These are phyloP conservation scores for Russula lepida DNA, from an alignment of 768 basidiomycete species.

Conservation along the genomic window DNA sequence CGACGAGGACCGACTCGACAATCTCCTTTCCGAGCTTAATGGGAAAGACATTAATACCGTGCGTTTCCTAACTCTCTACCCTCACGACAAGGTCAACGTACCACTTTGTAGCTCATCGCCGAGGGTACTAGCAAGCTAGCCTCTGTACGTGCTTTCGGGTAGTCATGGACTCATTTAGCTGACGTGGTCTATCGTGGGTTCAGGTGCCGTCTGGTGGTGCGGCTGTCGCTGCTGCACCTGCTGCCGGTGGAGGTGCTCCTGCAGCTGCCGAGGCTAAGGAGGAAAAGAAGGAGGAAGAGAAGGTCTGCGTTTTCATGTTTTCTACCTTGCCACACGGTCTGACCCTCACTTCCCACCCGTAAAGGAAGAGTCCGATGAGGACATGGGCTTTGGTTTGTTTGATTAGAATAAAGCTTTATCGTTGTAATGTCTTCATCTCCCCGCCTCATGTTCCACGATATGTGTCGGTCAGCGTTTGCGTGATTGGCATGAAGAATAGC, in stretches of 20 bases:
- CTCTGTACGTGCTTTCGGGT: constrained; percentile 52
- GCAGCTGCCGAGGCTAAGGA: constrained; percentile 71
- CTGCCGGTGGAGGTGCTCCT: constrained; percentile 48
- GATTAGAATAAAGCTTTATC: constrained; percentile 47
- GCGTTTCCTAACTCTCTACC: constrained; percentile 23
- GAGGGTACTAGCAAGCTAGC: constrained; percentile 91
- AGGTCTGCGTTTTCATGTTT: constrained; percentile 40
- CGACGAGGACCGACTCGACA: constrained; percentile 71
- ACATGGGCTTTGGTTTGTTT: constrained; percentile 99
- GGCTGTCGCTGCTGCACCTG: constrained; percentile 48
- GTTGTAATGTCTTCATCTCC: not conserved
- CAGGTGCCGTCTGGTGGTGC: constrained; percentile 91
- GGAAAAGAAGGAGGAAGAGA: constrained; percentile 81
- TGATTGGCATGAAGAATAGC: not conserved
- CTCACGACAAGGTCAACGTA: not conserved
- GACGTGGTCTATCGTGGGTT: constrained; percentile 4
- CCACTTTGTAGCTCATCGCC: constrained; percentile 61
- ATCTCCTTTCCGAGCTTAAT: constrained; percentile 80
- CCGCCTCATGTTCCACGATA: not conserved
- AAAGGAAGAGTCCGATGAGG: constrained; percentile 92
- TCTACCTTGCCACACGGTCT: not conserved
- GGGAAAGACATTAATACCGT: constrained; percentile 86
- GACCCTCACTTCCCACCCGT: not conserved
- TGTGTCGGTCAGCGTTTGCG: not conserved
- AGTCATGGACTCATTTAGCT: not conserved